A percentile compares a stretch with the other conserved stretches of the same genome.
Conservation (phyloP, 805 yeast genomes). For the Candida quercuum region DNA sequence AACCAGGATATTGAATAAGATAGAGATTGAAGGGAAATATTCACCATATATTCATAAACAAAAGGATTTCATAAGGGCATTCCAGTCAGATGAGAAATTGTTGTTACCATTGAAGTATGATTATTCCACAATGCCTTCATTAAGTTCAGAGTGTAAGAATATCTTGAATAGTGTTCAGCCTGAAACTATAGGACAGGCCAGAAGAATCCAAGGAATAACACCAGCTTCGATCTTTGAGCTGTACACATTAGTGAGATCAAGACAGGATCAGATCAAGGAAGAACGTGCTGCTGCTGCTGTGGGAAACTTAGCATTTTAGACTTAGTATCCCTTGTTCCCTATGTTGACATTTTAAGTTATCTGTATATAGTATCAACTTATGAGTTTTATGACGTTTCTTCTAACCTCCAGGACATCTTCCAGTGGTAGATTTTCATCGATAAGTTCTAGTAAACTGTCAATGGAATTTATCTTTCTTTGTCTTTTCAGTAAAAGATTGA, state of each 20-base stretch:
- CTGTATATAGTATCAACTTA: slow-evolving; percentile 1
- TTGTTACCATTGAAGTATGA: slow-evolving; percentile 63
- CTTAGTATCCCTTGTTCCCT: neutral
- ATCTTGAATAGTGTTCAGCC: slow-evolving; percentile 75
- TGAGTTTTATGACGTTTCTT: slow-evolving; percentile 19
- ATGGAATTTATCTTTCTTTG: slow-evolving; percentile 21
- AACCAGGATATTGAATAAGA: slow-evolving; percentile 46
- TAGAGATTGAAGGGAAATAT: slow-evolving; percentile 78
- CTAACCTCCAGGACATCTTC: slow-evolving; percentile 23
- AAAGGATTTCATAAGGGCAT: slow-evolving; percentile 63
- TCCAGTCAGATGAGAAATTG: slow-evolving; percentile 76
- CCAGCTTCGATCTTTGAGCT: slow-evolving; percentile 88
- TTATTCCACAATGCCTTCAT: slow-evolving; percentile 51
- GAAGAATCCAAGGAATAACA: slow-evolving; percentile 91
- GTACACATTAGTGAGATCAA: slow-evolving; percentile 42
- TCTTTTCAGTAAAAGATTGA: slow-evolving; percentile 24
- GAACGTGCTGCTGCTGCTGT: too few relatives aligned
- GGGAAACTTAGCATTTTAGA: slow-evolving; percentile 2
- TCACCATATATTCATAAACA: slow-evolving; percentile 77
- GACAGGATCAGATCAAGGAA: slow-evolving; percentile 20
- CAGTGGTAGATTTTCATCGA: slow-evolving; percentile 25
- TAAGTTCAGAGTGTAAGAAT: slow-evolving; percentile 73
- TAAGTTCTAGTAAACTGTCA: slow-evolving; percentile 19
- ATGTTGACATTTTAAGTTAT: too few relatives aligned
- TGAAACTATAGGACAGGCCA: slow-evolving; percentile 88